Evolutionary conservation across 1,284 basidiomycete species (phyloP).

Genomic region (Pseudozyma flocculosa): DNA sequence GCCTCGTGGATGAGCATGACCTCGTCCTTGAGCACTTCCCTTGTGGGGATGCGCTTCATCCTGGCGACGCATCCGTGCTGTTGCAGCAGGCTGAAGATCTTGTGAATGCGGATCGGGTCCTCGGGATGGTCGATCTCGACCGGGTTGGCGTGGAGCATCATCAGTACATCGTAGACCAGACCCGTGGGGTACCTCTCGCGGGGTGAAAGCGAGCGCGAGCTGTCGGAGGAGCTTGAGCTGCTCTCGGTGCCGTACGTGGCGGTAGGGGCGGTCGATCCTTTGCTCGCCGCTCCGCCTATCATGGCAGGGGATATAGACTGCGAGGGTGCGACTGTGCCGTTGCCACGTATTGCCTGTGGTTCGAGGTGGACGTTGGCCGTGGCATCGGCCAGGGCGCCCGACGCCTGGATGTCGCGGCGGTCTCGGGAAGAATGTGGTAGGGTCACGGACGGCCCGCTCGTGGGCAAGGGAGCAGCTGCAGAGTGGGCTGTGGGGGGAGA

Average conservation of each 20-base stretch:
- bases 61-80: conserved; percentile 67
- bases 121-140: conserved; percentile 75
- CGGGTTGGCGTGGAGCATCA: conserved; percentile 73
- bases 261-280: too few species aligned
- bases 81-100: conserved; percentile 70
- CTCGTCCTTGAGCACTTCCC: conserved; percentile 74
- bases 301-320: too few species aligned
- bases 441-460: too few species aligned
- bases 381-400: too few species aligned
- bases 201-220: not conserved
- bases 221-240: not conserved
- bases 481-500: not conserved
- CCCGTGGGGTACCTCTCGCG: conserved; percentile 61
- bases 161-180: conserved; percentile 81
- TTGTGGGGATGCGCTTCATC: conserved; percentile 77
- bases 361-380: too few species aligned
- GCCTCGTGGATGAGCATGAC: conserved; percentile 83
- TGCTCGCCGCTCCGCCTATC: too few species aligned
- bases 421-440: too few species aligned
- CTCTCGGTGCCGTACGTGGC: too few species aligned
- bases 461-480: too few species aligned
- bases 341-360: too few species aligned
- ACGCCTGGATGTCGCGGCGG: not conserved
- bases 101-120: conserved; percentile 79
- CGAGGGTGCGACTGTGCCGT: too few species aligned